A percentile compares a stretch with the other conserved stretches of the same genome.
phyloP scores from a whole-genome alignment of 768 basidiomycete species.

The Agrocybe chaxingu region DNA sequence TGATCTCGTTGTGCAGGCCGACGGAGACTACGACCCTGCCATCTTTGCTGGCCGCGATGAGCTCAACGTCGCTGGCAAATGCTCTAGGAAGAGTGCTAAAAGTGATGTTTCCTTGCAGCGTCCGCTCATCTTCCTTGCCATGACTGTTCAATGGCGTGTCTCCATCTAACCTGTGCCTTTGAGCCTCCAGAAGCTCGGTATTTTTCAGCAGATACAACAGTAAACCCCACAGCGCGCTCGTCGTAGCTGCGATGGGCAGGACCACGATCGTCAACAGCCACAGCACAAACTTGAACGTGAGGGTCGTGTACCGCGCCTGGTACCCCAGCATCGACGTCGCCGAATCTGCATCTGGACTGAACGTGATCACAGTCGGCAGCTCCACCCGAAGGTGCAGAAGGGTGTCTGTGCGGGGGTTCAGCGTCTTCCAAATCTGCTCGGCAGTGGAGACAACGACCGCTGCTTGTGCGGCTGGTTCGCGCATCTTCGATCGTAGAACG shows the following conservation, averaged over 20 bases:
- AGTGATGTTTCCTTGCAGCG: slow-evolving; percentile 41
- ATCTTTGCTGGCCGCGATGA: slow-evolving; percentile 68
- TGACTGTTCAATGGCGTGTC: slow-evolving; percentile 1
- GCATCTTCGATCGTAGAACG: slow-evolving; percentile 28
- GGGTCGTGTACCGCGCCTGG: slow-evolving; percentile 41
- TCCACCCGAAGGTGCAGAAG: slow-evolving; percentile 80
- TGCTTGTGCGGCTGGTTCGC: slow-evolving; percentile 12
- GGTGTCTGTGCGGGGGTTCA: slow-evolving; percentile 71
- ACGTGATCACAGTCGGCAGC: slow-evolving; percentile 71
- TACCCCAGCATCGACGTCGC: slow-evolving; percentile 16
- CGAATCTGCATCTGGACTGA: slow-evolving; percentile 41
- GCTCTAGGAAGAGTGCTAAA: slow-evolving; percentile 79
- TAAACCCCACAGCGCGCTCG: slow-evolving; percentile 67
- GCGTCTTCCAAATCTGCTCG: slow-evolving; percentile 69
- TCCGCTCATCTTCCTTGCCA: slow-evolving; percentile 18
- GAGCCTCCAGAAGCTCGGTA: slow-evolving; percentile 85
- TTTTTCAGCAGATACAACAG: slow-evolving; percentile 88
- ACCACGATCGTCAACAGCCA: slow-evolving; percentile 83
- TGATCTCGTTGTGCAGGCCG: slow-evolving; percentile 75
- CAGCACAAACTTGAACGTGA: slow-evolving; percentile 53
- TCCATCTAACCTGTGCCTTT: slow-evolving; percentile 57
- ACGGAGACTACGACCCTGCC: slow-evolving; percentile 67
- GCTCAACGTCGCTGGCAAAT: slow-evolving; percentile 79
- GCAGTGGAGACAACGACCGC: slow-evolving; percentile 42
- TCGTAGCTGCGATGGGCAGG: slow-evolving; percentile 80